Base-by-base conservation (phyloP, 768 basidiomycete species). In the Harrya chromipes region DNA sequence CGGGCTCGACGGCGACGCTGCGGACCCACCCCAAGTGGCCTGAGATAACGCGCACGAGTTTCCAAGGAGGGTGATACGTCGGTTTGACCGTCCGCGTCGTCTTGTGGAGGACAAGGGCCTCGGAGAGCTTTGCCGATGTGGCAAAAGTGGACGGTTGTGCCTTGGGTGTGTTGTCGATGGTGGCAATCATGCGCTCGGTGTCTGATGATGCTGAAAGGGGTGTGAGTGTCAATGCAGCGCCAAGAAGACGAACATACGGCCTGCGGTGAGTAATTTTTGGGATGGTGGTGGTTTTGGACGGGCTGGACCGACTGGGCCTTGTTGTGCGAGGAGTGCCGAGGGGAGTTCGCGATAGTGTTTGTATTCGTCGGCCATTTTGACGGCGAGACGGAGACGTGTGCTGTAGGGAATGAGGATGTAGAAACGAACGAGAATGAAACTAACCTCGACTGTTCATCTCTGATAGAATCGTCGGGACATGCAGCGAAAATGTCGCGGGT, bases 21-120 rank as follows among this genome's bases (percentile, higher is more conserved):
- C 97, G 82, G 14, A 99, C 95, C 97, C 97, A 99, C 10, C 97
- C 97, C 53, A 99, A 70, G 70, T 99, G 95, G 0, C 97, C 97
- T 1, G 94, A 97, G 50, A 99, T 97, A 59, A 99, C 97, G 42
- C 95, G 87, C 54, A 85, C 77, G 43, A 99, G 84, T 68, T 97
- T 97, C 97, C 95, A 98, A 55, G 84, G 88, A 6, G 97, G 82
- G 60, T 99, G 97, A 64, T 93, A 98, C 12, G 87, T 90, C 7
- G 97, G 97, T 68, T 97, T 97, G 63, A 97, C 82, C 8, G 89
- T 93, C 29, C 94, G 82, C 4, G 87, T 90, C 27, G 94, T 94
- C 72, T 97, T 97, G 72, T 95, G 92, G 16, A 92, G 79, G 44
- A 85, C 83, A 43, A 99, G 83, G 0, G 94, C 93, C 60, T 92